Base-by-base conservation (phyloP, 176 grass and related monocot species). In the Melocanna baccifera region DNA sequence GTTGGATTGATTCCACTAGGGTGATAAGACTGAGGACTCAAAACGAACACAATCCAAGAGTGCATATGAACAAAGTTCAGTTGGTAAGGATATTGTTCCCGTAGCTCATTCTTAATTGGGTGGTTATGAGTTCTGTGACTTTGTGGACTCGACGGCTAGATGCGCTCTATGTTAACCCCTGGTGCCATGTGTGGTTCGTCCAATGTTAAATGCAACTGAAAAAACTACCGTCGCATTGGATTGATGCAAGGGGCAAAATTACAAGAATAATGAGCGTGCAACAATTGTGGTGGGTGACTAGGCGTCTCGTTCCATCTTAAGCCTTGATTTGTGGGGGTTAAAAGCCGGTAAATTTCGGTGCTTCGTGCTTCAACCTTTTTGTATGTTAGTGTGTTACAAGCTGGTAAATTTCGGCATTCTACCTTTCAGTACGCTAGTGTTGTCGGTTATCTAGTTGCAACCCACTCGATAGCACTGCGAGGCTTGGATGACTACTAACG, bases 241-340 rank as follows among this genome's bases (percentile, higher is more conserved):
- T 82, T 64, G n/a, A 72, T 71, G 4, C 32, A 29, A 47, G 19
- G 30, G 56, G 29, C 25, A 84, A 73, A 57, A 51, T 56, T 32
- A 15, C 23, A 26, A 26, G 39, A 71, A 40, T 0, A 62, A 41
- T 40, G 9, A 57, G 64, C 12, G 14, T 84, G 40, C 10, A 63
- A 64, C 39, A 47, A 69, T 72, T 47, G 62, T 83, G 88, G 58
- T 80, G 59, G 57, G 70, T 90, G 66, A 86, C 58, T 78, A 83
- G 58, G 52, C 37, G 16, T 43, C 40, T 72, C 59, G 48, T 86
- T 72, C 20, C 58, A 79, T 65, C 66, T 18, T 59, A 39, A 72
- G 4, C 46, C 22, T 73, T 61, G 69, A 43, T 68, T 76, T 77
- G 62, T 50, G 30, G 47, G 47, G 29, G 18, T 81, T 67, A 73